These are phyloP conservation scores for Madurella mycetomatis DNA, from an alignment of 2,329 filamentous ascomycete species.

Conservation along the genomic window DNA sequence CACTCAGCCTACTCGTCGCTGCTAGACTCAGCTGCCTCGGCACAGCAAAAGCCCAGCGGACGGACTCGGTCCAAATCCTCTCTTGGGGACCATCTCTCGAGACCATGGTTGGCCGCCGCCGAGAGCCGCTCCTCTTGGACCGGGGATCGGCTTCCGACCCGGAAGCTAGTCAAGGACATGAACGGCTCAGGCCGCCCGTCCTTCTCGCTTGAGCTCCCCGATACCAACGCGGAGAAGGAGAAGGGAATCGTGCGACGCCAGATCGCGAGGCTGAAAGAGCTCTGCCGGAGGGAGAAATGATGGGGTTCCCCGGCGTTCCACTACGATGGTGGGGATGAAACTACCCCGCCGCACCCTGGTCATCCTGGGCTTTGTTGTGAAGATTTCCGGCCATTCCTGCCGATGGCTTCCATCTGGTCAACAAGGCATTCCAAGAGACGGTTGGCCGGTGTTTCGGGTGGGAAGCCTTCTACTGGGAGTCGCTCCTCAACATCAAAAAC, in stretches of 20 bases:
- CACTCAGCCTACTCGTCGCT: constrained; percentile 23
- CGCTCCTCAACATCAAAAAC: neutral
- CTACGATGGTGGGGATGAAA: neutral
- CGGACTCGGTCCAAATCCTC: constrained; percentile 11
- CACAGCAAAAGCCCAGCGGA: neutral
- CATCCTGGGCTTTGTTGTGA: neutral
- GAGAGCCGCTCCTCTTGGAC: constrained; percentile 15
- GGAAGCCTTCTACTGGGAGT: neutral
- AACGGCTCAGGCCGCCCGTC: constrained; percentile 21
- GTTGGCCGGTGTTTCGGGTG: neutral
- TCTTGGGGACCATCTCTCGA: constrained; percentile 7
- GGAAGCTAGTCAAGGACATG: constrained; percentile 26
- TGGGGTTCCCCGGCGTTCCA: neutral
- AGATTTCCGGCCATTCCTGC: neutral
- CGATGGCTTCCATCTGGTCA: neutral
- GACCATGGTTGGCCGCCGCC: constrained; percentile 18
- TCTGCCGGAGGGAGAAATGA: constrained; percentile 22
- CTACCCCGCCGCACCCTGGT: constrained; percentile 4
- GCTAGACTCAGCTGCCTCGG: constrained; percentile 14
- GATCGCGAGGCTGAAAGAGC: constrained; percentile 18
- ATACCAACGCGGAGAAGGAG: constrained; percentile 22
- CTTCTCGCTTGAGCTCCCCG: constrained; percentile 22
- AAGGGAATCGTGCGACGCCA: constrained; percentile 23
- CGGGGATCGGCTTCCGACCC: constrained; percentile 21
- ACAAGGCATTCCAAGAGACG: no score